These are phyloP conservation scores for Macrocystidia cucumis DNA, from an alignment of 1,284 basidiomycete genomes.

Conservation along the genomic window DNA sequence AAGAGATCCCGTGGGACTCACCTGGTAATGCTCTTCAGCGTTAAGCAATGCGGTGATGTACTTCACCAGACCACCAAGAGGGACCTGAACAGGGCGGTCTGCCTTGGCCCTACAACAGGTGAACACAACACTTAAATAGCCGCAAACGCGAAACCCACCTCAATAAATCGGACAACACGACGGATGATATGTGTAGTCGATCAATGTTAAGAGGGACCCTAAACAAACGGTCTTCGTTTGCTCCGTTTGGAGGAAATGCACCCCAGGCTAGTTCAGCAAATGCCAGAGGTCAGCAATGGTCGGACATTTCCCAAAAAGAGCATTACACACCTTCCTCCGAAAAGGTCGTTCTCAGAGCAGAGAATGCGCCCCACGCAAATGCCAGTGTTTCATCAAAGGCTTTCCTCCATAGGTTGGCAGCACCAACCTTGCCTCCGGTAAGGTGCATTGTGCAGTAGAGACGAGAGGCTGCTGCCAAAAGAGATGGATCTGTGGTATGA, in stretches of 20 bases:
- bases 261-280: no score
- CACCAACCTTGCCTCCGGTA: conserved; percentile 72
- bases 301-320: no score
- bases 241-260: not conserved
- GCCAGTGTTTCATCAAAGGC: conserved; percentile 58
- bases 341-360: conserved; percentile 52
- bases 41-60: conserved; percentile 47
- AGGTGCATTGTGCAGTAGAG: conserved; percentile 56
- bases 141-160: conserved; percentile 22
- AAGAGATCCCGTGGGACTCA: conserved; percentile 9
- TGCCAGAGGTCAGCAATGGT: no score
- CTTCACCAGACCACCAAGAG: conserved; percentile 53
- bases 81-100: conserved; percentile 64
- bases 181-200: conserved; percentile 45
- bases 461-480: conserved; percentile 43
- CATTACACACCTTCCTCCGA: conserved; percentile 25
- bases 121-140: conserved; percentile 4
- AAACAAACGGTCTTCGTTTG: conserved; percentile 8
- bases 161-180: conserved; percentile 46
- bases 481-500: conserved; percentile 25
- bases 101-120: conserved; percentile 37
- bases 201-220: conserved; percentile 48
- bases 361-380: conserved; percentile 54
- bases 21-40: conserved; percentile 49
- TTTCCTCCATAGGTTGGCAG: conserved; percentile 65